phyloP scores from a whole-genome alignment of 2,329 filamentous ascomycete genomes.

The Nectriaceae sp. region DNA sequence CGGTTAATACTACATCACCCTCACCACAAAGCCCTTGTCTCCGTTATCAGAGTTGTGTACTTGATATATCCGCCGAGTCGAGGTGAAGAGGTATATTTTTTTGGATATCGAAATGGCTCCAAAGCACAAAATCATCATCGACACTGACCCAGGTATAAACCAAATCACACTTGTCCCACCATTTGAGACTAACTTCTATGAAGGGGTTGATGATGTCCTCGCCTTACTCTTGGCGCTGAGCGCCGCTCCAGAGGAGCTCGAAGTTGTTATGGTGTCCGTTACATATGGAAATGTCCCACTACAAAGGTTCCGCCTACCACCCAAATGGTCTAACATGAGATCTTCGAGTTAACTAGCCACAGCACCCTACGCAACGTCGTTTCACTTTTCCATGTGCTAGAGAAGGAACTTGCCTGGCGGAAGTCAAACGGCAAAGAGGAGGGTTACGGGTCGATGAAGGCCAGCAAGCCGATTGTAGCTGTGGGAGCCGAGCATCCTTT shows the following conservation, averaged over 20 bases:
- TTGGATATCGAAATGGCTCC: slow-evolving; percentile 55
- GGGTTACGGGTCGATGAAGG: slow-evolving; percentile 73
- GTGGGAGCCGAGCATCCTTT: slow-evolving; percentile 85
- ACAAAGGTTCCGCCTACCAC: slow-evolving; percentile 58
- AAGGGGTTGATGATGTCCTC: slow-evolving; percentile 86
- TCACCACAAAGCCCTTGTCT: no score
- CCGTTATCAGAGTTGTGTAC: no score
- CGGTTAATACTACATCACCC: no score
- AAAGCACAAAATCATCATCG: slow-evolving; percentile 83
- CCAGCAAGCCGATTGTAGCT: slow-evolving; percentile 79
- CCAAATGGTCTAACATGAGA: background rate
- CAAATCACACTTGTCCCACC: no score
- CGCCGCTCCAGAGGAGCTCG: slow-evolving; percentile 78
- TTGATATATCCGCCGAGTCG: no score
- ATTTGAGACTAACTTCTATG: slow-evolving; percentile 4
- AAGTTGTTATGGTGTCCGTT: slow-evolving; percentile 81
- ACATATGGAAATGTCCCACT: slow-evolving; percentile 94
- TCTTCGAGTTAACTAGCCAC: slow-evolving; percentile 1
- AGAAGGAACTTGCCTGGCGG: slow-evolving; percentile 86
- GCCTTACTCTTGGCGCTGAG: slow-evolving; percentile 86
- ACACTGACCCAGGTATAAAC: slow-evolving; percentile 79
- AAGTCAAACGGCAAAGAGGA: slow-evolving; percentile 64
- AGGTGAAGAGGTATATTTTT: no score
- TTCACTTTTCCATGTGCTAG: slow-evolving; percentile 87
- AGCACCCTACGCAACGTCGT: slow-evolving; percentile 88